These are phyloP conservation scores for cucumber (Cucumis sativus) DNA, from an alignment of 306 rosid genomes.

Conservation along the genomic window Cucumber_9930_V3 NC_026657.2:1991501-1992000, in stretches of 20 bases:
- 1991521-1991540: slow-evolving; percentile 41
- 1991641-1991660: slow-evolving; percentile 23
- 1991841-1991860: background rate
- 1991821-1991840: slow-evolving; percentile 46
- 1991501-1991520: slow-evolving; percentile 5
- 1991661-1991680: slow-evolving; percentile 63
- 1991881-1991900: slow-evolving; percentile 15
- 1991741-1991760: slow-evolving; percentile 56
- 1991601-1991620: background rate
- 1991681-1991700: slow-evolving; percentile 73
- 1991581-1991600: background rate
- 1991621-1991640: background rate
- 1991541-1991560: slow-evolving; percentile 38
- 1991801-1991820: slow-evolving; percentile 57
- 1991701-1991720: slow-evolving; percentile 61
- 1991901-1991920: slow-evolving; percentile 27
- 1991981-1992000: slow-evolving; percentile 76
- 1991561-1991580: slow-evolving; percentile 41
- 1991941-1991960: slow-evolving; percentile 5
- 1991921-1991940: slow-evolving; percentile 31
- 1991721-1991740: slow-evolving; percentile 60
- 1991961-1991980: slow-evolving; percentile 8
- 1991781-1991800: slow-evolving; percentile 48
- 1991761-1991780: slow-evolving; percentile 70
- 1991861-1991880: slow-evolving; percentile 19